phyloP scores from a whole-genome alignment of 164 flowering plant species.

The Liquidambar formosana region DNA sequence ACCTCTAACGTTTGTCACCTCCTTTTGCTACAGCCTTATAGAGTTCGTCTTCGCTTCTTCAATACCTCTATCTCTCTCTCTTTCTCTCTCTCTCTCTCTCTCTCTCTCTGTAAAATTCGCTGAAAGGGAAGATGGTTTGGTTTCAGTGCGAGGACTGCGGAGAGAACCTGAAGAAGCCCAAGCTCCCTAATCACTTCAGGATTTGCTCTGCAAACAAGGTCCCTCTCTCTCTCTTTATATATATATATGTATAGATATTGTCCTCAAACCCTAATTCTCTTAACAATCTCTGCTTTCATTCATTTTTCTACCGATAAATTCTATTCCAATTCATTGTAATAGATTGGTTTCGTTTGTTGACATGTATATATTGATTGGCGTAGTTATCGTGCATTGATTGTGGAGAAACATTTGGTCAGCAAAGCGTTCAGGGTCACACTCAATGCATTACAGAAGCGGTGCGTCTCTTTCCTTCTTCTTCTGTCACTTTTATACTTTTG shows the following conservation, averaged over 20 bases:
- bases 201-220: slow-evolving; percentile 84
- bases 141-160: slow-evolving; percentile 99
- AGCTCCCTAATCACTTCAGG: slow-evolving; percentile 74
- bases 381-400: slow-evolving; percentile 98
- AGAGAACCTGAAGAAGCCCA: slow-evolving; percentile 93
- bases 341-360: neutral
- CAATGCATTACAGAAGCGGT: slow-evolving; percentile 93
- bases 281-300: neutral
- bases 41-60: neutral
- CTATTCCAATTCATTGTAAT: neutral
- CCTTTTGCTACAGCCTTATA: too few relatives aligned
- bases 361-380: slow-evolving; percentile 15
- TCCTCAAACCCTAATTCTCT: neutral
- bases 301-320: neutral
- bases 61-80: neutral
- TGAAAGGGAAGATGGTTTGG: slow-evolving; percentile 74
- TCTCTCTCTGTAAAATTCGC: neutral
- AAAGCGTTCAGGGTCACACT: slow-evolving; percentile 74
- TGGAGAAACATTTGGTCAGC: slow-evolving; percentile 68
- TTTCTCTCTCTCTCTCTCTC: neutral
- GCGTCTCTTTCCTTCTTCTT: slow-evolving; percentile 10
- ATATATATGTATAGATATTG: neutral
- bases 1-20: too few relatives aligned
- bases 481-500: neutral
- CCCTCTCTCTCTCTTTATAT: neutral